These are phyloP conservation scores for Simmondsia chinensis DNA, from an alignment of 148 eudicot species.

Conservation along the genomic window DNA sequence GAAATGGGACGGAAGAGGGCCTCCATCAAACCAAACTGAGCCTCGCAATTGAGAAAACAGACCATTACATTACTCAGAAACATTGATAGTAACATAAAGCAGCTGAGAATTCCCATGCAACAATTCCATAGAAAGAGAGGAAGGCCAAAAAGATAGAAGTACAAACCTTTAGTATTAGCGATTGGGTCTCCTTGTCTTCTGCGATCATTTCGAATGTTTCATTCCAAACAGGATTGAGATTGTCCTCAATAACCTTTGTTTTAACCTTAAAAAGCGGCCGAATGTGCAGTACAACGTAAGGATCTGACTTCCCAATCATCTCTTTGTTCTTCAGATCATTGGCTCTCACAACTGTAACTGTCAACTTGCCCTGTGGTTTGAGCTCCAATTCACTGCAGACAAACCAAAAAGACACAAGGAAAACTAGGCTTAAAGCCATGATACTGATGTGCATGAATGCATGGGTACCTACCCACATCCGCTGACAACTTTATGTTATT, in stretches of 20 bases:
- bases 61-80: too few relatives aligned
- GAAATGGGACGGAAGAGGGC: too few relatives aligned
- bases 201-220: conserved; percentile 78
- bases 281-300: conserved; percentile 55
- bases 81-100: too few relatives aligned
- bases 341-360: conserved; percentile 74
- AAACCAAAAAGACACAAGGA: neutral
- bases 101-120: neutral
- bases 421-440: neutral
- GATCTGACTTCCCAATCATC: conserved; percentile 95
- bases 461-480: too few relatives aligned
- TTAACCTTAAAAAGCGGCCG: conserved; percentile 84
- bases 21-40: too few relatives aligned
- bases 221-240: conserved; percentile 90
- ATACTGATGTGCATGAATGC: too few relatives aligned
- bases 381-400: conserved; percentile 93
- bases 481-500: too few relatives aligned
- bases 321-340: conserved; percentile 85
- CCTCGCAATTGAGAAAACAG: too few relatives aligned
- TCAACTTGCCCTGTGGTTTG: conserved; percentile 84
- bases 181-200: conserved; percentile 95
- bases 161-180: conserved; percentile 71
- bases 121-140: neutral
- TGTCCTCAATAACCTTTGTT: conserved; percentile 71
- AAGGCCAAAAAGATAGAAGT: neutral